Conservation (phyloP, 2,329 filamentous ascomycete species). For the Curvularia sp. region DNA sequence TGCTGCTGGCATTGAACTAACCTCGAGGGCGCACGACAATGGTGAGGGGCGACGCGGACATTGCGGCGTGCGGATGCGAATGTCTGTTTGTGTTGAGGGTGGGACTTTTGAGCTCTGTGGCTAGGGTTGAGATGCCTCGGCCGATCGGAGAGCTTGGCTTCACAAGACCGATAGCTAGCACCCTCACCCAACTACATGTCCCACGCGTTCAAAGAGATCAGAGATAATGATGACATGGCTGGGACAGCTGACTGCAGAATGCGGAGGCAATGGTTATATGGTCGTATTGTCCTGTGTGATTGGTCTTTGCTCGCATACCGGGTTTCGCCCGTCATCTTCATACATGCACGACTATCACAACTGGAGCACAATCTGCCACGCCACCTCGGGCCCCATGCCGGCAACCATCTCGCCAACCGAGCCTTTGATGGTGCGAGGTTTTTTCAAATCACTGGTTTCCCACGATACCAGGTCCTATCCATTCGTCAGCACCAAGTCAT, state of each 20-base stretch:
- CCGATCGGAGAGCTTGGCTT: slow-evolving; percentile 12
- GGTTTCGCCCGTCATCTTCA: too few relatives aligned
- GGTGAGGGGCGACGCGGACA: slow-evolving; percentile 54
- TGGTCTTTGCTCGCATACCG: not conserved
- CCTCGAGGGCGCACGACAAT: slow-evolving; percentile 56
- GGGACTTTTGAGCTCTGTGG: slow-evolving; percentile 19
- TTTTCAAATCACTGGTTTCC: slow-evolving; percentile 60
- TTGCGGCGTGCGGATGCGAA: slow-evolving; percentile 28
- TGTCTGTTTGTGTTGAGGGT: slow-evolving; percentile 15
- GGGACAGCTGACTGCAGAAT: too few relatives aligned
- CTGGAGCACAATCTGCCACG: slow-evolving; percentile 65
- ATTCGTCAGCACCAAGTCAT: slow-evolving; percentile 30
- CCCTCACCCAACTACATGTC: not conserved
- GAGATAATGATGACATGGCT: too few relatives aligned
- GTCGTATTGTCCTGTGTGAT: too few relatives aligned
- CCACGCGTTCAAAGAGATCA: too few relatives aligned
- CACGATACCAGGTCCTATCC: slow-evolving; percentile 65
- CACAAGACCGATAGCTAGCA: not conserved
- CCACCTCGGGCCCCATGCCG: slow-evolving; percentile 67
- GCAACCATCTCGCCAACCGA: slow-evolving; percentile 72
- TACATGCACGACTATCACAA: slow-evolving; percentile 46
- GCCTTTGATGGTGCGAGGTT: slow-evolving; percentile 63
- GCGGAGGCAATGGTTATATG: too few relatives aligned
- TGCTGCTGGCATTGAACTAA: slow-evolving; percentile 31
- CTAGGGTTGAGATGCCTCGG: slow-evolving; percentile 19